phyloP scores from a whole-genome alignment of 139 green algal genomes.

The Coelastrella sp. region DNA sequence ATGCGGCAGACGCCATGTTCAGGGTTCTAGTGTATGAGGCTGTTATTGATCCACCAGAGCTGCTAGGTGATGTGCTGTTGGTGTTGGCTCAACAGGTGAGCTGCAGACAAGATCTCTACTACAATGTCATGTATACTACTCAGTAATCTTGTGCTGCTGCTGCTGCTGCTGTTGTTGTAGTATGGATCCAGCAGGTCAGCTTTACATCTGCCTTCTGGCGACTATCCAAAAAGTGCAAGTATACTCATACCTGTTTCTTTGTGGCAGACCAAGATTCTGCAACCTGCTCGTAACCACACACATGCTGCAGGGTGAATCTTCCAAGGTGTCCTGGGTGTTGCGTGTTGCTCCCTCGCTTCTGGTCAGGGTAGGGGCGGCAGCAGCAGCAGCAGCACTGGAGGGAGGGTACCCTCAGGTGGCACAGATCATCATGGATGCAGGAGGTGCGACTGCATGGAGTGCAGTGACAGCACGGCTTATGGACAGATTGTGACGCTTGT shows the following conservation, averaged over 20 bases:
- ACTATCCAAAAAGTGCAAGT: background rate
- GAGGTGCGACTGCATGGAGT: background rate
- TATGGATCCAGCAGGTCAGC: no score
- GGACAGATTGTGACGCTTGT: background rate
- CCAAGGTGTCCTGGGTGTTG: conserved; percentile 20
- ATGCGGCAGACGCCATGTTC: conserved; percentile 4
- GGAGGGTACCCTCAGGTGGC: background rate
- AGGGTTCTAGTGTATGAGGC: background rate
- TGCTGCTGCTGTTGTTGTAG: background rate
- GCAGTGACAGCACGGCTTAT: background rate
- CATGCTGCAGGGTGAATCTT: conserved; percentile 16
- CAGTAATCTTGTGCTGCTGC: background rate
- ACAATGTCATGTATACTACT: background rate
- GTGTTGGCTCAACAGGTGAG: conserved; percentile 14
- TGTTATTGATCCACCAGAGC: background rate
- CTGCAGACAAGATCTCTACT: background rate
- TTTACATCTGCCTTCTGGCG: no score
- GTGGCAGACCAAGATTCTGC: background rate
- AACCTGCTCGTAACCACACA: background rate
- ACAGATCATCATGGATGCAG: conserved; percentile 30
- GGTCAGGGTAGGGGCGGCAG: conserved; percentile 19
- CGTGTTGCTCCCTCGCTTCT: conserved; percentile 12
- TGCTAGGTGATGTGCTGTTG: conserved; percentile 8
- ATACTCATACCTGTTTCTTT: background rate
- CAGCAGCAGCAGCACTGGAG: conserved; percentile 38